phyloP scores from a whole-genome alignment of 2,329 filamentous ascomycete genomes.

The Hypoxylon sp. region DNA sequence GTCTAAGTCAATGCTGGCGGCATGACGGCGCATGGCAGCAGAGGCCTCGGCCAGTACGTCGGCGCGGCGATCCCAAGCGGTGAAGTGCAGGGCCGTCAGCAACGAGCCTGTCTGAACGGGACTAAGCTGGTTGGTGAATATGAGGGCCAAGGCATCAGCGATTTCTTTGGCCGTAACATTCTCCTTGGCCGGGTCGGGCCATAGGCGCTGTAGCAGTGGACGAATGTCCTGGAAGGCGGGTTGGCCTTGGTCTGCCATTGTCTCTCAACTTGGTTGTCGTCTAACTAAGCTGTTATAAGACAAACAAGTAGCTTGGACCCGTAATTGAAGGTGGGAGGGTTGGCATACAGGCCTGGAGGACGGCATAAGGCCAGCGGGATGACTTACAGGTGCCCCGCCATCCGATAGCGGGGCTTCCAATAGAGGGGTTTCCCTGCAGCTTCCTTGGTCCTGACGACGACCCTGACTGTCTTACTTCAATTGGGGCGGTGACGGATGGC shows the following conservation, averaged over 20 bases:
- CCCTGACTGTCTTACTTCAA: slow-evolving; percentile 12
- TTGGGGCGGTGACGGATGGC: slow-evolving; percentile 44
- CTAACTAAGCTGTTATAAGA: background rate
- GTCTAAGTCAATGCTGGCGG: slow-evolving; percentile 77
- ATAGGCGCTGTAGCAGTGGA: slow-evolving; percentile 79
- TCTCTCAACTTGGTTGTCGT: slow-evolving; percentile 2
- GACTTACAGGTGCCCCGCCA: slow-evolving; percentile 38
- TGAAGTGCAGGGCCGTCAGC: slow-evolving; percentile 93
- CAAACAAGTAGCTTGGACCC: background rate
- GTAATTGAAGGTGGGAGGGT: background rate
- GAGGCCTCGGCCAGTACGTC: slow-evolving; percentile 91
- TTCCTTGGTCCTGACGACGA: background rate
- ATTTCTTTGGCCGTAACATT: slow-evolving; percentile 83
- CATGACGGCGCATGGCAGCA: slow-evolving; percentile 84
- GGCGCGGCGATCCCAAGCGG: slow-evolving; percentile 83
- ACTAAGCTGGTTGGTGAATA: slow-evolving; percentile 92
- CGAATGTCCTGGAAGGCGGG: slow-evolving; percentile 71
- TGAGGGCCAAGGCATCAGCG: slow-evolving; percentile 88
- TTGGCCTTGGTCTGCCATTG: slow-evolving; percentile 44
- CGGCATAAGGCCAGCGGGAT: slow-evolving; percentile 12
- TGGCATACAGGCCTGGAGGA: background rate
- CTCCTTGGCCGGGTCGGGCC: slow-evolving; percentile 67
- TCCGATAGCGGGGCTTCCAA: slow-evolving; percentile 20
- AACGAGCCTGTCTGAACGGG: slow-evolving; percentile 89
- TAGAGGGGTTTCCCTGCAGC: slow-evolving; percentile 8